These are phyloP conservation scores for Cutaneotrichosporon arboriforme DNA, from an alignment of 1,284 basidiomycete genomes.

Conservation along the genomic window DNA sequence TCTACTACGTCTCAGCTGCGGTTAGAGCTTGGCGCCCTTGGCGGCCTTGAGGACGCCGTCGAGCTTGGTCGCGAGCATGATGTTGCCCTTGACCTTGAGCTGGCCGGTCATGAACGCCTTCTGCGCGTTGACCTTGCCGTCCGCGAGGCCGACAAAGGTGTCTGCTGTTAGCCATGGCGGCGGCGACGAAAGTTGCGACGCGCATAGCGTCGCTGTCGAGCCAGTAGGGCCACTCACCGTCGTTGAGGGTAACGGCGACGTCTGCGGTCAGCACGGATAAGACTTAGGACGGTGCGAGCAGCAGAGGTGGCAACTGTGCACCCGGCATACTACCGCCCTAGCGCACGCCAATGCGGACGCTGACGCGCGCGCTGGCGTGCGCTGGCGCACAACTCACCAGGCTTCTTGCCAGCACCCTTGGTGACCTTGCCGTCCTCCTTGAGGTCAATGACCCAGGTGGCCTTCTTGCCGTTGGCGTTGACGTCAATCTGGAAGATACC, in stretches of 20 bases:
- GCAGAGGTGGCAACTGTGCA: no score
- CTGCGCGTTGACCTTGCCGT: conserved; percentile 63
- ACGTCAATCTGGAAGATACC: conserved; percentile 86
- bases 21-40: conserved; percentile 37
- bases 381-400: conserved; percentile 44
- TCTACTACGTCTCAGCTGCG: not conserved
- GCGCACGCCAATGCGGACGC: no score
- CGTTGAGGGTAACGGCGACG: conserved; percentile 41
- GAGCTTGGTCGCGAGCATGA: conserved; percentile 63
- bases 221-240: conserved; percentile 35
- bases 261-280: conserved; percentile 40
- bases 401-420: conserved; percentile 64
- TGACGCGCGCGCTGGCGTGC: not conserved
- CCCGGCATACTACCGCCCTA: no score
- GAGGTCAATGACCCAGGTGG: conserved; percentile 80
- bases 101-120: conserved; percentile 92
- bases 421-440: conserved; percentile 81
- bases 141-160: conserved; percentile 43
- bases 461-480: conserved; percentile 69
- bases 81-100: conserved; percentile 52
- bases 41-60: conserved; percentile 64
- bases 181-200: not conserved
- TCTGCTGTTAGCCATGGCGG: conserved; percentile 14
- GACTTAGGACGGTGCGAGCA: no score
- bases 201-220: no score